Base-by-base conservation (phyloP, 2,329 filamentous ascomycete genomes). In the Xylogone sp. region DNA sequence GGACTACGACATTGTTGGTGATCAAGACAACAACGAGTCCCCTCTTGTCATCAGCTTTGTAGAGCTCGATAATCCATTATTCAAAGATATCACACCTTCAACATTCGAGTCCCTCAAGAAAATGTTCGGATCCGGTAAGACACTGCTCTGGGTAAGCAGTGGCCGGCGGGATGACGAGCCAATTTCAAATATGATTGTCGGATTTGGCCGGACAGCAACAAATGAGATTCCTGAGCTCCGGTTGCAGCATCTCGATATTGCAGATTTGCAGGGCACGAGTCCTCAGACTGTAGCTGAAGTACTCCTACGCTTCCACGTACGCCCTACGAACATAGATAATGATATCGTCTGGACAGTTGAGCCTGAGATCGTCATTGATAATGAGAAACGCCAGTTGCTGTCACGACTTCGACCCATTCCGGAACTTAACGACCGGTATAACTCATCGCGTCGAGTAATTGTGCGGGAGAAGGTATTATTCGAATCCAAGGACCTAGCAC, bases 61-160 rank as follows among this genome's bases (percentile, higher is more conserved):
- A 8, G 63, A 65, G 13, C 53, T 65, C 24, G 68, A 70, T 52
- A 53, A 56, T 20, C 62, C 66, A 2, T 46, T 52, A 3, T 57
- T 62, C 22, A 46, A 55, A n/a, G 43, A 53, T 19, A 52, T 63
- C 43, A 60, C 58, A 2, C 7, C 50, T 3, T 29, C 47, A 13
- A 57, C 53, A 5, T 43, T 61, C 21, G 53, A 53, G 12, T 52
- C 53, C 9, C 48, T 51, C 50, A 62, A 54, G 44, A 51, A 31
- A 49, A 5, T 52, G 53, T 64, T 56, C 12, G 39, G 34, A 18
- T 6, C 24, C 4, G 22, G 18, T 5, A 34, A 42, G 27, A 55
- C 12, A 5, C 2, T 56, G 19, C 48, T 58, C 24, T 58, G 56
- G 56, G 21, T 53, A 9, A 52, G 48, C 8, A 24, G 31, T 19